Evolutionary conservation across 208 protist species (phyloP), one percentile per base, ranked within the genome.

Genomic region (Perkinsela sp.): DNA sequence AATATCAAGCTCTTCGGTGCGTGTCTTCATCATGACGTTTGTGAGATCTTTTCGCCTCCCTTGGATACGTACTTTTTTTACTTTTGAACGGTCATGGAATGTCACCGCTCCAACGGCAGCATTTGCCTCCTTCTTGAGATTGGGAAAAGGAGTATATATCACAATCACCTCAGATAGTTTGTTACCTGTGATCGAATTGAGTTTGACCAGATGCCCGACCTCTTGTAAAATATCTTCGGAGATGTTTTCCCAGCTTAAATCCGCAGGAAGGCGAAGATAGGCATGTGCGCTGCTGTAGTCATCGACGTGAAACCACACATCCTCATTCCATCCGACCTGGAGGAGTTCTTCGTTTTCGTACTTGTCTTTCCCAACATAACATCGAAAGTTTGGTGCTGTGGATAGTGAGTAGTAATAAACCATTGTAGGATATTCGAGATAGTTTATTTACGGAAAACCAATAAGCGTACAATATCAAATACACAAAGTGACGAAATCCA

Each of bases 301-400:
- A 76, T 97, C 93, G 1, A 98, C 96, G 79, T 98, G 96, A 71
- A 97, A 98, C 93, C 95, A 98, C 29, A 98, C 77, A 74, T 98
- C 95, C 68, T 97, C 93, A 1, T 91, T 90, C 84, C 86, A 97
- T 13, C 90, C 93, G 67, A 87, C 93, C 68, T 84, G 85, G 73
- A 98, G 96, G 6, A 98, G 76, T 67, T 96, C 86, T 77, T 98
- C 96, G 73, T 98, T 98, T 69, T 98, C 95, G 75, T 89, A 93
- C 78, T 98, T 98, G 79, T 98, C 95, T 30, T 80, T 78, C 30
- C 96, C 96, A 91, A 97, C 95, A 82, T 98, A 98, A 70, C 93
- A 84, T 31, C 86, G 30, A 31, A 95, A 87, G 0, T 78, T 76
- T 16, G 90, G 89, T 71, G 93, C 85, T 2, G 78, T 90, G 57